These are phyloP conservation scores for Tylopilus orsonianus DNA, from an alignment of 1,284 basidiomycete species.

Conservation along the genomic window DNA sequence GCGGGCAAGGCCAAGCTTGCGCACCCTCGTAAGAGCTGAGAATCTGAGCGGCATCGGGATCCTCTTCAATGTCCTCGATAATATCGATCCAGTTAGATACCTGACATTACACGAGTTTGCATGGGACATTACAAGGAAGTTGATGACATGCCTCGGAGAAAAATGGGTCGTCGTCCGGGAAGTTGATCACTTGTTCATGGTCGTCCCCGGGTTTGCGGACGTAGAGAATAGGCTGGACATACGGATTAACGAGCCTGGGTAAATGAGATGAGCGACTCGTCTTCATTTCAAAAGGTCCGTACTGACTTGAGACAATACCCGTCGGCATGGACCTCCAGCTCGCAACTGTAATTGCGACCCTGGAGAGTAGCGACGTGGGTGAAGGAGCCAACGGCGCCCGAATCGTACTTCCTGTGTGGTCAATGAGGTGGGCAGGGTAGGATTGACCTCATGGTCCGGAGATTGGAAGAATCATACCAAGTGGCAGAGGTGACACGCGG, in stretches of 20 bases:
- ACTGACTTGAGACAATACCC: constrained; percentile 78
- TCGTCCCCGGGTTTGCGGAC: constrained; percentile 86
- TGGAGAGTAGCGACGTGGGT: constrained; percentile 88
- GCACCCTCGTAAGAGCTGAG: constrained; percentile 75
- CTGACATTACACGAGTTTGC: constrained; percentile 22
- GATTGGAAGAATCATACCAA: constrained; percentile 49
- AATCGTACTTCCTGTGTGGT: constrained; percentile 80
- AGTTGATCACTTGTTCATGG: constrained; percentile 72
- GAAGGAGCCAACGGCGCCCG: constrained; percentile 88
- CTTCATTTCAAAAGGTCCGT: constrained; percentile 7
- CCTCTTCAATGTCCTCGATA: constrained; percentile 77
- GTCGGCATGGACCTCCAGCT: constrained; percentile 89
- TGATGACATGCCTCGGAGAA: constrained; percentile 64
- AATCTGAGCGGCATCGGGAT: constrained; percentile 67
- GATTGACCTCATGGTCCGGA: constrained; percentile 19
- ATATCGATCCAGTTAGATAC: constrained; percentile 83
- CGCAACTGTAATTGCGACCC: constrained; percentile 89
- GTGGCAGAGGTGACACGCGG: constrained; percentile 79
- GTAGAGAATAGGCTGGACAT: constrained; percentile 80
- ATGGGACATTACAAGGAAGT: neutral
- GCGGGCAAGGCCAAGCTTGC: constrained; percentile 4
- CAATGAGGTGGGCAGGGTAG: constrained; percentile 15
- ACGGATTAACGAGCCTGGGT: constrained; percentile 81
- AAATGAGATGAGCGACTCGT: constrained; percentile 14
- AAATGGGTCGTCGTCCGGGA: constrained; percentile 89